phyloP scores from a whole-genome alignment of 2,329 filamentous ascomycete species.

The Ophiocordyceps australis region DNA sequence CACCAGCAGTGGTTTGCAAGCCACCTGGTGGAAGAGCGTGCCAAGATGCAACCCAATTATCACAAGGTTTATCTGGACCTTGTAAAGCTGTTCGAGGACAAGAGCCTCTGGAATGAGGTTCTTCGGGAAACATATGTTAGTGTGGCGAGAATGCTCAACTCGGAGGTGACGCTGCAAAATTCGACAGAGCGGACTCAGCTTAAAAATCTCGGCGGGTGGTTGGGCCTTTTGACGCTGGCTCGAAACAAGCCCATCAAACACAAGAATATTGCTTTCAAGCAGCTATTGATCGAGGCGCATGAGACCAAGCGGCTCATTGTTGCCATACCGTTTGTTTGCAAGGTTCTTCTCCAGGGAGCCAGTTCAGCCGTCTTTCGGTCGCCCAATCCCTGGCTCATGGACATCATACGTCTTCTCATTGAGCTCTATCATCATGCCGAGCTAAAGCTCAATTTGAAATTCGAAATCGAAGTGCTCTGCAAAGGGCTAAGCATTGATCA shows the following conservation, averaged over 20 bases:
- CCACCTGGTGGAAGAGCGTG: constrained; percentile 87
- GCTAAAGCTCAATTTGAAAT: constrained; percentile 90
- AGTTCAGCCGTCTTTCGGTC: constrained; percentile 80
- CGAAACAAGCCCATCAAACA: constrained; percentile 92
- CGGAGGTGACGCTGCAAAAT: constrained; percentile 70
- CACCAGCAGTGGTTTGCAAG: constrained; percentile 94
- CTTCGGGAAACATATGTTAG: constrained; percentile 83
- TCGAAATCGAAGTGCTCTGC: constrained; percentile 95
- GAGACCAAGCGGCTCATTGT: constrained; percentile 83
- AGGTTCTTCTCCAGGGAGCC: constrained; percentile 72
- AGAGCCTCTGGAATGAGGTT: constrained; percentile 70
- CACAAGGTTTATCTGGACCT: constrained; percentile 86
- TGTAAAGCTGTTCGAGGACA: constrained; percentile 65
- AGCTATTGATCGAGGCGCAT: constrained; percentile 81
- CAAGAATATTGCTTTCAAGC: constrained; percentile 92
- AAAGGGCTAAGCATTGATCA: constrained; percentile 85
- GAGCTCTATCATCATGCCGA: constrained; percentile 90
- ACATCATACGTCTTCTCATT: constrained; percentile 77
- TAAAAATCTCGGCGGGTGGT: constrained; percentile 87
- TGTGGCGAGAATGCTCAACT: constrained; percentile 73
- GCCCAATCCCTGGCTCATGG: constrained; percentile 96
- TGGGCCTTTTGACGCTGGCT: constrained; percentile 82
- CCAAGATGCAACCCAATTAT: constrained; percentile 94
- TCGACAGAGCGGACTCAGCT: constrained; percentile 72
- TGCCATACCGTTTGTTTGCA: constrained; percentile 95